Conservation (phyloP, 1,284 basidiomycete species). For the Heterobasidion annosum region DNA sequence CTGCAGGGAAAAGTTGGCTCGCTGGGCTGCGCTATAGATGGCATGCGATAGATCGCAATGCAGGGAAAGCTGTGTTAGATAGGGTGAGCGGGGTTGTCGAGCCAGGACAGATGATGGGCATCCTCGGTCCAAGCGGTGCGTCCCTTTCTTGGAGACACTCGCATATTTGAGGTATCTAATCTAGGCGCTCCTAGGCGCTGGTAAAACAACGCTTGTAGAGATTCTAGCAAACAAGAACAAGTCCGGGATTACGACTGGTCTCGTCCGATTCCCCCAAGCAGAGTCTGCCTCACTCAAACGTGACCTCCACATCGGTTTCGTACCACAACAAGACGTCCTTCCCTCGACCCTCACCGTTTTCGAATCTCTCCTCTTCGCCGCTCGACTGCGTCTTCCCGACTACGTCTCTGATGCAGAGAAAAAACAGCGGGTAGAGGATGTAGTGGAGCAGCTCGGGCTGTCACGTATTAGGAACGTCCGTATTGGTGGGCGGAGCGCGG, state of each 20-base stretch:
- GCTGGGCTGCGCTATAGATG: background rate
- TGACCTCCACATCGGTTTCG: constrained; percentile 63
- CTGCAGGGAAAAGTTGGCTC: background rate
- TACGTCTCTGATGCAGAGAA: constrained; percentile 62
- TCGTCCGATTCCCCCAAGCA: constrained; percentile 44
- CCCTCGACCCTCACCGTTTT: constrained; percentile 74
- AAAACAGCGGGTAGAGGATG: constrained; percentile 52
- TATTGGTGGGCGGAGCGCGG: constrained; percentile 48
- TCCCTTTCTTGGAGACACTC: background rate
- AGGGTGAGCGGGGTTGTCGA: constrained; percentile 57
- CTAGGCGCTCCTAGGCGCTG: constrained; percentile 42
- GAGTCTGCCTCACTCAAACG: constrained; percentile 11
- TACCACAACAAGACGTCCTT: constrained; percentile 80
- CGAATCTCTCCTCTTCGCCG: constrained; percentile 80
- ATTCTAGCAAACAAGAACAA: constrained; percentile 75
- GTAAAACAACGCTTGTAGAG: constrained; percentile 81
- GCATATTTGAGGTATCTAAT: background rate
- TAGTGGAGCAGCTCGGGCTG: constrained; percentile 75
- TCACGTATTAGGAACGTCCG: constrained; percentile 58
- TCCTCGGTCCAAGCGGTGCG: constrained; percentile 79
- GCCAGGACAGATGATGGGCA: constrained; percentile 78
- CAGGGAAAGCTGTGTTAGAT: constrained; percentile 66
- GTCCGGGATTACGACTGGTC: constrained; percentile 58
- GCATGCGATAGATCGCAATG: constrained; percentile 11
- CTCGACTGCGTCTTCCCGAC: constrained; percentile 77